Evolutionary conservation across 306 rosid genomes (phyloP).

Genomic region (Glycine tomentella): DNA sequence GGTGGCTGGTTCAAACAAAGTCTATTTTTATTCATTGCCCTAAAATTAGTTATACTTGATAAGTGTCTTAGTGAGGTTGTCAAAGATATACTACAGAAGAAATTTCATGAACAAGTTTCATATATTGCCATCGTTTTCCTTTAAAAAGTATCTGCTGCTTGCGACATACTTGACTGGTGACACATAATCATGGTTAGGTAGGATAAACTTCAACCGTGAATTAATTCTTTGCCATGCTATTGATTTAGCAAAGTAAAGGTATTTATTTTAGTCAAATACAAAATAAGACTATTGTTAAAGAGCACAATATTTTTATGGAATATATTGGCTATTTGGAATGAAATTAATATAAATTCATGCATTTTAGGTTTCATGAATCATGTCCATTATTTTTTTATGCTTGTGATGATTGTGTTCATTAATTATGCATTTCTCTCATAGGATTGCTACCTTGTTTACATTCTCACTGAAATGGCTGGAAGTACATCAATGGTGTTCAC

Average conservation of each 20-base stretch:
- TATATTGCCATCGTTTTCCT: neutral
- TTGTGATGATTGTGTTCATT: conserved; percentile 4
- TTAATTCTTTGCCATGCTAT: neutral
- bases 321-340: conserved; percentile 21
- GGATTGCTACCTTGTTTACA: conserved; percentile 90
- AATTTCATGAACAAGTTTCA: neutral
- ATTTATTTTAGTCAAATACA: conserved; percentile 14
- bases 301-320: neutral
- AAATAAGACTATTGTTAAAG: neutral
- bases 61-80: neutral
- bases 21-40: conserved; percentile 4
- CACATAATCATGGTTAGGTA: neutral
- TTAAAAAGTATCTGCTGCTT: neutral
- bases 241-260: conserved; percentile 18
- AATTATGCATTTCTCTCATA: conserved; percentile 43
- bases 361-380: conserved; percentile 27
- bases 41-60: conserved; percentile 3
- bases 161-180: neutral
- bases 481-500: conserved; percentile 93
- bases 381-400: conserved; percentile 27
- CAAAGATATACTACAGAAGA: neutral
- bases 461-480: conserved; percentile 75
- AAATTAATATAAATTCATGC: conserved; percentile 5
- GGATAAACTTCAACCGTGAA: neutral
- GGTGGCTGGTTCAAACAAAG: neutral